Base-by-base conservation (phyloP, 176 grass and related monocot genomes). In the Metroxylon sagu region DNA sequence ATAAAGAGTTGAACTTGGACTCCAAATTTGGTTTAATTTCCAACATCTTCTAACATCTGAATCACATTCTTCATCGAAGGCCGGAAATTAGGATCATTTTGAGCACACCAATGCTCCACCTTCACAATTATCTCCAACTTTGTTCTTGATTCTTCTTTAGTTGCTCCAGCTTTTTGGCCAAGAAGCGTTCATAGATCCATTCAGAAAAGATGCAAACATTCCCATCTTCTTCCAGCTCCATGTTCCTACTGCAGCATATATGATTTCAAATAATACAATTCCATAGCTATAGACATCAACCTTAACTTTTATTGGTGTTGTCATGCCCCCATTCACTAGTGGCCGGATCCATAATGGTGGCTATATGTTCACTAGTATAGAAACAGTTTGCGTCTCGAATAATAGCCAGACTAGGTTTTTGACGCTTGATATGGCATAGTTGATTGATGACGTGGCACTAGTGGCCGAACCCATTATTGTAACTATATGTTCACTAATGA, bases 221-320 rank as follows among this genome's bases (percentile, higher is more conserved):
- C 14, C 64, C 72, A 1, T 58, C 65, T 19, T 70, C 19, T 66
- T 76, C 70, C 53, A 70, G 10, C 3, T 59, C 52, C 70, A 66
- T 77, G 62, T 71, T 85, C 77, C 71, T 85, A 65, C 31, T 80
- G 52, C 73, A 75, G 28, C 68, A 62, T 81, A 23, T 23, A 81
- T 71, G 14, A 69, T 75, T 52, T 81, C 83, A 29, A 85, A 66
- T 31, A 85, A 79, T 62, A 85, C 79, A 28, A 80, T 17, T 10
- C 68, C 77, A 6, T 73, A 85, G 27, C 77, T 85, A 50, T 85
- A 85, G 18, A 81, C 59, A 14, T 85, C 83, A 16, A 12, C 78
- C 57, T 79, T 79, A n/a, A 77, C 77, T 0, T 61, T 77, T 60
- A 85, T 85, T 21, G 63, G n/a, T 5, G 21, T 1, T 23, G 21